Evolutionary conservation across 345 rosid genomes (phyloP).

Genomic region (Populus pruinosa): DNA sequence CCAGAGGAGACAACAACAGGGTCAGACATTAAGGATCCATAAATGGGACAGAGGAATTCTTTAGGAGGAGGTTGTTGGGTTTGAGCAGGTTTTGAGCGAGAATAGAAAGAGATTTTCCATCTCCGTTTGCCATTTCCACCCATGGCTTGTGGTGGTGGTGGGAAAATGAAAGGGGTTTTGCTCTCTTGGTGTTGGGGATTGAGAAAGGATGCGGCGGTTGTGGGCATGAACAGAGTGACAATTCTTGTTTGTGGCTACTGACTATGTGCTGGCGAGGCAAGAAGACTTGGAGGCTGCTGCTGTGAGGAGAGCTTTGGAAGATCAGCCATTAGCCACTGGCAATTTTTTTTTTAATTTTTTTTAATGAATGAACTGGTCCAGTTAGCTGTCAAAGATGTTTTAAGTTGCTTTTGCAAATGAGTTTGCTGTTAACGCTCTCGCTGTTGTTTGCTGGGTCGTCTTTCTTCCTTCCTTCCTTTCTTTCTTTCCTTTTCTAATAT

Average conservation of each 20-base stretch:
- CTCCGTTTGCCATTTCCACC: conserved; percentile 56
- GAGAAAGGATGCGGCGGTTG: neutral
- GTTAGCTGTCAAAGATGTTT: neutral
- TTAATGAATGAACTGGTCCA: neutral
- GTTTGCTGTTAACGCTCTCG: neutral
- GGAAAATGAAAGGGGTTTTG: no score
- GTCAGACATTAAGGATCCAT: conserved; percentile 36
- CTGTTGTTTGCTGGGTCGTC: no score
- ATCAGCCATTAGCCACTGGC: no score
- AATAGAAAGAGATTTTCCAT: conserved; percentile 61
- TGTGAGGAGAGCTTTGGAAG: no score
- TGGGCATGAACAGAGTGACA: neutral
- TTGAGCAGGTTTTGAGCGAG: conserved; percentile 10
- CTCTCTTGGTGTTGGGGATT: no score
- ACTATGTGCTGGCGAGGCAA: no score
- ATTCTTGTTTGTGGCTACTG: no score
- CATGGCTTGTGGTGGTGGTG: conserved; percentile 22
- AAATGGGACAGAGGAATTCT: conserved; percentile 35
- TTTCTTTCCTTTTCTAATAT: no score
- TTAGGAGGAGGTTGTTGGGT: conserved; percentile 18
- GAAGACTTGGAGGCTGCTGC: no score
- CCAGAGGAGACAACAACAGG: conserved; percentile 40
- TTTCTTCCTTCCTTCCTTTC: no score
- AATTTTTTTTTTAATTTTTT: no score
- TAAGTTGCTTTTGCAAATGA: no score